Conservation (phyloP, 1,284 basidiomycete genomes). For the Sparassis latifolia region DNA sequence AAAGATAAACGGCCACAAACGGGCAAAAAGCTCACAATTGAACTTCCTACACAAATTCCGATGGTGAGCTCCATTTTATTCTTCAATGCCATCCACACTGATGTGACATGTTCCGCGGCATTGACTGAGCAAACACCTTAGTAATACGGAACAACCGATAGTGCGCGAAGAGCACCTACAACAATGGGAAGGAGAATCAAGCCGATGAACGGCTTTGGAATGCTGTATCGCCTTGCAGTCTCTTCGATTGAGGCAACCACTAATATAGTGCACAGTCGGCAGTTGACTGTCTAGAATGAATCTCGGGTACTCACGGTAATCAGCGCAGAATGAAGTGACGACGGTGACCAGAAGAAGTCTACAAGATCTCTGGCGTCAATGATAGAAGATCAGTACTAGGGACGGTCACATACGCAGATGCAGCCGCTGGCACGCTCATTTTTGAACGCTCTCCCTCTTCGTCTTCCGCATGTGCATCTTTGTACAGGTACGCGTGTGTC, state of each 20-base stretch:
- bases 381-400: neutral
- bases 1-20: neutral
- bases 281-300: neutral
- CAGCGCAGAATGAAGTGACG: slow-evolving; percentile 83
- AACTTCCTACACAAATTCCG: slow-evolving; percentile 85
- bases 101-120: slow-evolving; percentile 77
- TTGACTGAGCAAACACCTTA: slow-evolving; percentile 42
- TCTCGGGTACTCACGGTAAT: slow-evolving; percentile 46
- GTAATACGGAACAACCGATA: neutral
- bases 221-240: slow-evolving; percentile 71
- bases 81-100: slow-evolving; percentile 90
- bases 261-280: too few species aligned
- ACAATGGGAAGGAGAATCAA: slow-evolving; percentile 70
- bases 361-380: neutral
- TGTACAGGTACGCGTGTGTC: slow-evolving; percentile 20
- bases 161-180: slow-evolving; percentile 31
- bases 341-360: slow-evolving; percentile 64
- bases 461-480: slow-evolving; percentile 20
- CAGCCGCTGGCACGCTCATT: slow-evolving; percentile 70
- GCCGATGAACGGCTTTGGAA: slow-evolving; percentile 82
- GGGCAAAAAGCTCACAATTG: slow-evolving; percentile 54
- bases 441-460: slow-evolving; percentile 45
- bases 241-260: slow-evolving; percentile 90
- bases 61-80: slow-evolving; percentile 84
- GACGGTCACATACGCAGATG: slow-evolving; percentile 38